Conservation (phyloP, 257 asterid genomes). For the Coffea canephora region DNA sequence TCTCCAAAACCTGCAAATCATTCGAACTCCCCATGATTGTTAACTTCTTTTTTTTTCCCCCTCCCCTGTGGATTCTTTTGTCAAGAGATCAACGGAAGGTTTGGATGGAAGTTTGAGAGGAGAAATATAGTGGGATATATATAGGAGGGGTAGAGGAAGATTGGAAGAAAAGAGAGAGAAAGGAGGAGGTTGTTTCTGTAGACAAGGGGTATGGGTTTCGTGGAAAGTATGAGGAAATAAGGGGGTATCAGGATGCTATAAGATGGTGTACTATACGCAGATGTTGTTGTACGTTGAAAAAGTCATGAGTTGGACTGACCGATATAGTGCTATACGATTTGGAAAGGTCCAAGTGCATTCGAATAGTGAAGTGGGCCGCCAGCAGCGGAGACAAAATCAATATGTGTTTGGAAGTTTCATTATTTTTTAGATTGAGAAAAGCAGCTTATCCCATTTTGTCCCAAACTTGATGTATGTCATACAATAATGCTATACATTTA, state of each 20-base stretch:
- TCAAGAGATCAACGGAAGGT: neutral
- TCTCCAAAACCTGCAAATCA: slow-evolving; percentile 31
- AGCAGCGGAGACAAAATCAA: no score
- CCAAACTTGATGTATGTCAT: neutral
- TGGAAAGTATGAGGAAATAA: slow-evolving; percentile 2
- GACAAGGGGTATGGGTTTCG: neutral
- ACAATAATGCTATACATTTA: neutral
- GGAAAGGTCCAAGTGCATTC: no score
- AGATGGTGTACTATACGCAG: neutral
- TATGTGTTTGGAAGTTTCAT: no score
- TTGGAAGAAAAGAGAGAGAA: slow-evolving; percentile 33
- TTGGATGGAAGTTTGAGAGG: neutral
- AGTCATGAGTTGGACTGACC: no score
- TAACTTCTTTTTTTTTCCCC: neutral
- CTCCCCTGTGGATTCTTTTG: neutral
- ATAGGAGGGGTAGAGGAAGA: slow-evolving; percentile 19
- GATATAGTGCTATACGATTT: no score
- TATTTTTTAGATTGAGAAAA: no score
- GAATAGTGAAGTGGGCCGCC: no score
- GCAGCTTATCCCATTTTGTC: neutral
- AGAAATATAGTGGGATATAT: neutral
- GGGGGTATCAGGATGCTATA: neutral
- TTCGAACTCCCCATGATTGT: neutral
- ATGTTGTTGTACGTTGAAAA: neutral
- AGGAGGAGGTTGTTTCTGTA: slow-evolving; percentile 35